Conservation (phyloP, 23 red algal species). For the Cyanidium caldarium region DNA sequence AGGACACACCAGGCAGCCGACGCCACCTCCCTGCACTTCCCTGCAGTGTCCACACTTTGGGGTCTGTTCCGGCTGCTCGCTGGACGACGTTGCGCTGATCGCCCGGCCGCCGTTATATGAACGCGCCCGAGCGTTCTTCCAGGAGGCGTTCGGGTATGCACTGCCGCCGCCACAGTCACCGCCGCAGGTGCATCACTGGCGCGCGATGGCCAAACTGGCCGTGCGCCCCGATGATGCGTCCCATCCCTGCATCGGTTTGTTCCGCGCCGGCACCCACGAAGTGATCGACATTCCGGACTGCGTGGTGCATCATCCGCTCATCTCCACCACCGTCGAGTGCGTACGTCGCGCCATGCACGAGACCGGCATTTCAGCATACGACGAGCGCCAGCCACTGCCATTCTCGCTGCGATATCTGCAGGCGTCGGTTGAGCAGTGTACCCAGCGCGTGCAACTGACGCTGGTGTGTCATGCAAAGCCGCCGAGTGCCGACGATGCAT, state of each 20-base stretch:
- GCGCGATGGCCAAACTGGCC: constrained; percentile 5
- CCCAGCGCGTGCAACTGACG: constrained; percentile 1
- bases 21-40: too few relatives aligned
- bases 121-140: neutral
- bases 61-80: constrained; percentile 1
- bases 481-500: too few relatives aligned
- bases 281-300: constrained; percentile 9
- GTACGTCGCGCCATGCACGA: neutral
- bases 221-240: neutral
- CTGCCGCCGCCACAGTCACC: neutral
- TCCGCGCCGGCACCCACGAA: constrained; percentile 6
- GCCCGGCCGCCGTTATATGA: neutral
- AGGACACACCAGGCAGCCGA: too few relatives aligned
- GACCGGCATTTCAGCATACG: neutral
- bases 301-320: constrained; percentile 7
- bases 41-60: constrained; percentile 9
- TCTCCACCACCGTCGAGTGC: neutral
- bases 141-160: neutral
- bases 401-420: constrained; percentile 10
- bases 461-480: constrained; percentile 1
- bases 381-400: neutral
- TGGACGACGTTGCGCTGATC: neutral
- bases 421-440: neutral
- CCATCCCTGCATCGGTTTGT: constrained; percentile 4
- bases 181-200: neutral